Base-by-base conservation (phyloP, 1,284 basidiomycete species). In the Gastroboletus turbinatus region DNA sequence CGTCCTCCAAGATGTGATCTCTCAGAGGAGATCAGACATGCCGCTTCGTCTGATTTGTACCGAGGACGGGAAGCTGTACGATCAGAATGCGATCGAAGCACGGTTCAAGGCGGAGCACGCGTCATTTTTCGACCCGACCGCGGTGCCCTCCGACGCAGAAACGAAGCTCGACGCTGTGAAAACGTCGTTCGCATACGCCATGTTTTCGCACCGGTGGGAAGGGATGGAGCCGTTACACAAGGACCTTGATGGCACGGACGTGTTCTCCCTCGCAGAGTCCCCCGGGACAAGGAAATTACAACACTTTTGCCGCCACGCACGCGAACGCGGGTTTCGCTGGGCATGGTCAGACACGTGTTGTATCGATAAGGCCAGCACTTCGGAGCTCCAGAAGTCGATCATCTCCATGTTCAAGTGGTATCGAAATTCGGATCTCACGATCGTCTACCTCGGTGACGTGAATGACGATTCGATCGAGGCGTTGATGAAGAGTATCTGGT, bases 371-470 rank as follows among this genome's bases (percentile, higher is more conserved):
- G 47, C 50, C 55, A 65, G 66, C 9, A 66, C 64, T 25, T 53
- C 66, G 10, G 64, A 65, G 21, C 65, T 67, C 45, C 62, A 66
- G 49, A 63, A 65, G 47, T 61, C 64, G 23, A 62, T 65, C 55
- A 57, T 64, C 29, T 64, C 64, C 52, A 65, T 65, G 66, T 65
- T 68, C 56, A 61, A 29, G 30, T 65, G 66, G 64, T 67, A 65
- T 27, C 50, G 56, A 8, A 57, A 57, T 2, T 65, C 64, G 38
- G 62, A 58, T 7, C 40, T 66, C 32, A 67, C 66, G 6, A 55
- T 66, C 53, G 42, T 65, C 35, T 66, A 66, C 17, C 52, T 67
- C 27, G 46, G 43, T 23, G 64, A 66, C 29, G 64, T 66, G 39
- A 14, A 5, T 1, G 62, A 55, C 7, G 44, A 55, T 27, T 55